Evolutionary conservation across 768 basidiomycete genomes (phyloP), one percentile per base, ranked within the genome.

Genomic region (Boletus fagicola): DNA sequence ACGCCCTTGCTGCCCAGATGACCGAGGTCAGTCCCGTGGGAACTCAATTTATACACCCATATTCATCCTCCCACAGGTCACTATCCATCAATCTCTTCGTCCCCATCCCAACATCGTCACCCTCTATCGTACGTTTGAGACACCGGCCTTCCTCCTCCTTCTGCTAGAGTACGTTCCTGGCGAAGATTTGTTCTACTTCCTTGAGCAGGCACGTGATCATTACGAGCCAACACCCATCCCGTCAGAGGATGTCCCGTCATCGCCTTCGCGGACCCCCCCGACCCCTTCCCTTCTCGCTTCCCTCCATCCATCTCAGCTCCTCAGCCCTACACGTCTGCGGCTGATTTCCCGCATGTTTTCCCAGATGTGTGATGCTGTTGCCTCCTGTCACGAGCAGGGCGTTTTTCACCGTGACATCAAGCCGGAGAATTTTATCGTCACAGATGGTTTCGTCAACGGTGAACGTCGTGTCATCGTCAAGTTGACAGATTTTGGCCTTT

Each of bases 401-500:
- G 90, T 99, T 59, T 93, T 88, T 69, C 96, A 99, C 71, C 86
- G 96, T 59, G 96, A 99, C 74, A 98, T 99, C 82, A 99, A 99
- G 77, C 96, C 96, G 0, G 96, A 98, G 78, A 98, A 98, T 76
- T 94, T 95, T 66, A 95, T 95, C 70, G 92, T 95, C 67, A 94
- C 92, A 0, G 92, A 95, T 65, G 91, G 85, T 16, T 83, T 81
- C 72, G 70, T 75, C 38, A 79, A 82, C 20, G 68, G 77, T n/a
- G 91, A 93, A 72, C 85, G 92, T 65, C 89, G 89, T 69, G 96
- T 99, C 59, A 77, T 96, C 53, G 94, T 98, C 77, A 99, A 99
- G 78, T 81, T 99, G 61, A 86, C 93, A 7, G 96, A 99, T 74
- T 99, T 98, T 79, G 96, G 96, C 20, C 77, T 99, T 45, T 94